phyloP scores from a whole-genome alignment of 345 rosid genomes.

The Viola odorata region DNA sequence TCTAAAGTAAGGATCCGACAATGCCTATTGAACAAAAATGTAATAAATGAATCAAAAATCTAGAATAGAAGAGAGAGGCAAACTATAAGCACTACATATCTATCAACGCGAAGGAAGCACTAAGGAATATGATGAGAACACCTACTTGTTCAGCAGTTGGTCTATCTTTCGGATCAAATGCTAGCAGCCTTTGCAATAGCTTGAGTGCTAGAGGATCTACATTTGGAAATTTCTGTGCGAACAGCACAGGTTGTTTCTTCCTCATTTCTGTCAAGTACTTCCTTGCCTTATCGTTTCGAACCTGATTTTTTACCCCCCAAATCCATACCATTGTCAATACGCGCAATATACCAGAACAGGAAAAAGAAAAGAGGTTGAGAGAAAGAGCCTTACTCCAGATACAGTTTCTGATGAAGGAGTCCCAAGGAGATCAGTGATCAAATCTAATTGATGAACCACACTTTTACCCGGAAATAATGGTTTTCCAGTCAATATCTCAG shows the following conservation, averaged over 20 bases:
- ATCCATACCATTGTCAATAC: not conserved
- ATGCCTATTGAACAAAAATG: constrained; percentile 43
- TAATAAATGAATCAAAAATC: constrained; percentile 1
- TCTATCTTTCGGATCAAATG: constrained; percentile 96
- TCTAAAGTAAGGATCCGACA: constrained; percentile 94
- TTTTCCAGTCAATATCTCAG: constrained; percentile 92
- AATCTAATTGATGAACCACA: constrained; percentile 88
- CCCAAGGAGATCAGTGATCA: constrained; percentile 96
- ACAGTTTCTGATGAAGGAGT: constrained; percentile 81
- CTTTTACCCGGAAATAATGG: constrained; percentile 99
- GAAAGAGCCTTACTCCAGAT: constrained; percentile 53
- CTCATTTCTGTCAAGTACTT: constrained; percentile 79
- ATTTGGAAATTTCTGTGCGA: constrained; percentile 80
- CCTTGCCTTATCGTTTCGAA: constrained; percentile 91
- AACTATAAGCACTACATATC: not conserved
- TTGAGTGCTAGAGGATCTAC: constrained; percentile 72
- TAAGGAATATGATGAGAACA: constrained; percentile 1
- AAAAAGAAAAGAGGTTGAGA: constrained; percentile 10
- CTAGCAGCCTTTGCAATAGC: constrained; percentile 72
- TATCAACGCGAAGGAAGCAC: too few relatives aligned
- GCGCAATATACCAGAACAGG: not conserved
- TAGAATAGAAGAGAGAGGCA: not conserved
- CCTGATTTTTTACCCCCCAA: constrained; percentile 38
- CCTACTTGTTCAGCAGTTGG: constrained; percentile 85
- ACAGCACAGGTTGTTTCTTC: constrained; percentile 61